Evolutionary conservation across 2,329 filamentous ascomycete genomes (phyloP), one percentile per base, ranked within the genome.

Genomic region (Alternaria consortialis): DNA sequence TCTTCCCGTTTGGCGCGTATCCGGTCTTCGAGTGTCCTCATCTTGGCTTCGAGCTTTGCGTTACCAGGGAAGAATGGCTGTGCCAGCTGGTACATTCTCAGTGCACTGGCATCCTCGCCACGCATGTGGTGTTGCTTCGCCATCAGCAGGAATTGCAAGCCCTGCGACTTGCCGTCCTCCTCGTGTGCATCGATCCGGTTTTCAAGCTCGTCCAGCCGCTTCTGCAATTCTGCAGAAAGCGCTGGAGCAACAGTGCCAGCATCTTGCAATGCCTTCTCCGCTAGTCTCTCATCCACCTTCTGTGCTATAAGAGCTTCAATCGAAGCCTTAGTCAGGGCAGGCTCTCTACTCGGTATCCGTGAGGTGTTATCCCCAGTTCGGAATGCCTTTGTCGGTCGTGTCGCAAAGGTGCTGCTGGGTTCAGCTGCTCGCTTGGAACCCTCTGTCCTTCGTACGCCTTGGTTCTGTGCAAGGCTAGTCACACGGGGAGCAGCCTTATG

Each of bases 261-360:
- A 42, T 90, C 87, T 64, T 86, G 85, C 15, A 87, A 74, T 1
- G 87, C 88, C 54, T 90, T 87, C n/a, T 90, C 89, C 0, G 94
- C 93, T 1, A 98, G 83, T 36, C 95, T 93, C 80, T 97, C 93
- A 61, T 91, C 90, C 1, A 98, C 92, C 73, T 97, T 97, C 70
- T 91, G 92, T 78, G 97, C 92, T 1, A 98, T 93, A 81, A 97
- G 89, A 39, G 93, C 92, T 76, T 97, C 94, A 62, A 98, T 96
- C 53, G 89, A 90, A 12, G 88, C 90, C 17, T 80, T 86, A 67
- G 84, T 77, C 82, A 85, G 66, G 78, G 71, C 64, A 65, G 71
- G 66, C 67, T 80, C 64, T 63, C 71, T 64, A 54, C 52, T 56
- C 7, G 73, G 75, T 47, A 63, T 47, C 47, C 70, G 67, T 11